A percentile compares a stretch with the other conserved stretches of the same genome.
phyloP scores from a whole-genome alignment of 2,329 filamentous ascomycete genomes.

The Aspergillus clavatus region DNA sequence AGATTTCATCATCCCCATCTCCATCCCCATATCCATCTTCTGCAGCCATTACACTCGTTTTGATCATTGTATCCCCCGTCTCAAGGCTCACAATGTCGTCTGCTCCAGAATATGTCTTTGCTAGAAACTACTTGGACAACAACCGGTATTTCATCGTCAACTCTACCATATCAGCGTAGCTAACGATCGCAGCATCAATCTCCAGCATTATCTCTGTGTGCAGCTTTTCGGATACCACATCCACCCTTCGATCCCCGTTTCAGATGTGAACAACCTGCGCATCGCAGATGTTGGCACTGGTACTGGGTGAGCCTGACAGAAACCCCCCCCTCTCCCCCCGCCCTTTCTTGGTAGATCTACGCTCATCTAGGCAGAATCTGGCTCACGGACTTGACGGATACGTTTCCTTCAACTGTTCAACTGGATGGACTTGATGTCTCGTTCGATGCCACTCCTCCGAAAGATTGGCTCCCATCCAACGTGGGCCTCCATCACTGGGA shows the following conservation, averaged over 20 bases:
- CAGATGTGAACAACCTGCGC: neutral
- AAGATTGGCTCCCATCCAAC: slow-evolving; percentile 1
- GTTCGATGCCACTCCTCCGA: neutral
- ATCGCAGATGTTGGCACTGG: slow-evolving; percentile 3
- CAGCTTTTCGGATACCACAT: slow-evolving; percentile 1
- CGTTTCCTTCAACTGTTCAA: neutral
- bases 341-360: too few relatives aligned
- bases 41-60: neutral
- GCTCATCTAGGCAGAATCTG: neutral
- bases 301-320: slow-evolving; percentile 3
- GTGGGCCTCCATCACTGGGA: slow-evolving; percentile 2
- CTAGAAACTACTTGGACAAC: neutral
- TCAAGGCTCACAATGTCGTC: neutral
- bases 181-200: neutral
- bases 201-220: neutral
- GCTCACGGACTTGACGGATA: slow-evolving; percentile 1
- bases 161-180: neutral
- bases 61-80: neutral
- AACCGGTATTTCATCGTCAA: neutral
- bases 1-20: neutral
- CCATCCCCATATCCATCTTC: neutral
- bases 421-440: slow-evolving; percentile 3
- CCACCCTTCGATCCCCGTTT: neutral
- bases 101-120: neutral
- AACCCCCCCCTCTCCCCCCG: too few relatives aligned